These are phyloP conservation scores for Colletotrichum cuscutae DNA, from an alignment of 2,329 filamentous ascomycete genomes.

Conservation along the genomic window DNA sequence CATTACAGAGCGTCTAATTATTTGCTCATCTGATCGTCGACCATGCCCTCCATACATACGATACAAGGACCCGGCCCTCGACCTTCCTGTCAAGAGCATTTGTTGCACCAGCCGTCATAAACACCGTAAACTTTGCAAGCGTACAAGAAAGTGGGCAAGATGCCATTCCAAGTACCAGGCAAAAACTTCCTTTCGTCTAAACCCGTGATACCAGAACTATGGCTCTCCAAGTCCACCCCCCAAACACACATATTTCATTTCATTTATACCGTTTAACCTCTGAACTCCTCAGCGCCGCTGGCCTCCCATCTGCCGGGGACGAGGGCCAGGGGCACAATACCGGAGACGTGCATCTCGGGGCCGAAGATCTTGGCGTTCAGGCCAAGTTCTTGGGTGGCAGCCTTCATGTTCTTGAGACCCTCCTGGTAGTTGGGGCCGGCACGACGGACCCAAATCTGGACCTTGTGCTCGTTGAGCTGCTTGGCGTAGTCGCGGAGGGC, in stretches of 20 bases:
- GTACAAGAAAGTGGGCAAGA: slow-evolving; percentile 36
- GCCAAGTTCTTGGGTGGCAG: slow-evolving; percentile 90
- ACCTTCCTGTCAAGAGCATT: slow-evolving; percentile 33
- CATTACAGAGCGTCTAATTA: slow-evolving; percentile 38
- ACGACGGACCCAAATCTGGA: slow-evolving; percentile 93
- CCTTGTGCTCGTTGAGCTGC: slow-evolving; percentile 92
- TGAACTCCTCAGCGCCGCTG: slow-evolving; percentile 71
- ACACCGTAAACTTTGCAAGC: slow-evolving; percentile 36
- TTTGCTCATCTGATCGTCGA: slow-evolving; percentile 37
- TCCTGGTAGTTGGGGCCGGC: slow-evolving; percentile 99
- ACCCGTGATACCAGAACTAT: slow-evolving; percentile 24
- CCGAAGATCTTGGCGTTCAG: slow-evolving; percentile 75
- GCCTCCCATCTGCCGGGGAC: slow-evolving; percentile 72
- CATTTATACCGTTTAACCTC: slow-evolving; percentile 52
- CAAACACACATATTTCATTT: slow-evolving; percentile 17
- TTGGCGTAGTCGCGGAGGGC: slow-evolving; percentile 91
- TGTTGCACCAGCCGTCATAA: slow-evolving; percentile 35
- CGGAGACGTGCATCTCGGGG: slow-evolving; percentile 94
- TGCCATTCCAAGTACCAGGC: slow-evolving; percentile 30
- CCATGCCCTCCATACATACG: slow-evolving; percentile 36
- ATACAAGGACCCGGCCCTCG: slow-evolving; percentile 35
- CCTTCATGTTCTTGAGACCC: slow-evolving; percentile 99
- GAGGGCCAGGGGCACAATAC: slow-evolving; percentile 94
- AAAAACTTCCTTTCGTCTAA: slow-evolving; percentile 34
- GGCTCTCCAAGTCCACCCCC: slow-evolving; percentile 14